These are phyloP conservation scores for Trichoderma oligosporum DNA, from an alignment of 2,329 filamentous ascomycete genomes.

Conservation along the genomic window DNA sequence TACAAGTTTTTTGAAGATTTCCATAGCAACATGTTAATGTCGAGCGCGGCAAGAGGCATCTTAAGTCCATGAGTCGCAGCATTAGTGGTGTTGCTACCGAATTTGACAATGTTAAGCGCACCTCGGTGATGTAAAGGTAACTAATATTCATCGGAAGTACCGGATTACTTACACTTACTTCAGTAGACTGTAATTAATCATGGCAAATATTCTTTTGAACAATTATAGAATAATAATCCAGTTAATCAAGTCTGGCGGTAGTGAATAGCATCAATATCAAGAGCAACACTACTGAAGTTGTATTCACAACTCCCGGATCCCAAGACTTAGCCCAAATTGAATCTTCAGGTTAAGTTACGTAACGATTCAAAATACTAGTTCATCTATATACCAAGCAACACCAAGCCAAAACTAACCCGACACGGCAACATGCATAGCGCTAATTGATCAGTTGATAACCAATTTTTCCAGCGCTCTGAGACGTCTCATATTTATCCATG, in stretches of 20 bases:
- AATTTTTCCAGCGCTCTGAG: too few relatives aligned
- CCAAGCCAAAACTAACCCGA: not conserved
- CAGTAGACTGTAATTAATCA: not conserved
- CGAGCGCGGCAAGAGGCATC: not conserved
- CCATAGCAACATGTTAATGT: not conserved
- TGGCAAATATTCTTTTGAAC: not conserved
- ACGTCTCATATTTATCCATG: too few relatives aligned
- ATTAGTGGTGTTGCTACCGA: not conserved
- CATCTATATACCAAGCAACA: not conserved
- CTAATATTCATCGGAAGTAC: not conserved
- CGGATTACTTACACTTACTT: not conserved
- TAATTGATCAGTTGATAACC: too few relatives aligned
- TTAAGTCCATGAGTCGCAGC: not conserved
- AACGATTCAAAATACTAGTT: not conserved
- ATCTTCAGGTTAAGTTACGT: not conserved
- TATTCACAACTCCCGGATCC: not conserved
- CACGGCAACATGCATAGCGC: too few relatives aligned
- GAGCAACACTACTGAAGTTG: not conserved
- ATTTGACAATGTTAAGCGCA: not conserved
- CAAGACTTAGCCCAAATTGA: not conserved
- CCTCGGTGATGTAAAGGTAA: not conserved
- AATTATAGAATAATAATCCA: not conserved
- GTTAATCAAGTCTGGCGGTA: not conserved
- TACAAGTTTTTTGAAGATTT: too few relatives aligned
- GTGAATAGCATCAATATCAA: not conserved